Conservation (phyloP, 257 asterid genomes). For the Rhazya stricta region DNA sequence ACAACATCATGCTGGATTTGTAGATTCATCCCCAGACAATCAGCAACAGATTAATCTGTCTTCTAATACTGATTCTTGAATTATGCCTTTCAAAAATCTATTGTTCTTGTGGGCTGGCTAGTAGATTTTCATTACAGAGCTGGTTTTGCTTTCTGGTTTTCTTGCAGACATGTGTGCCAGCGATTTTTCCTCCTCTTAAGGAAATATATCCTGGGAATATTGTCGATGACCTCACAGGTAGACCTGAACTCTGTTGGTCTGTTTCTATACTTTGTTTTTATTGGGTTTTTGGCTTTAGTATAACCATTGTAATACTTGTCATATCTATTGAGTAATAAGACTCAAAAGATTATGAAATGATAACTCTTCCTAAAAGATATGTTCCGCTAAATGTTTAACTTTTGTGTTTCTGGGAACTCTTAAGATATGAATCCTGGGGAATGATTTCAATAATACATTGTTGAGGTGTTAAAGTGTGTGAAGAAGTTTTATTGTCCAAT, state of each 20-base stretch:
- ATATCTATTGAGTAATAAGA: not conserved
- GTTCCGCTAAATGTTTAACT: not conserved
- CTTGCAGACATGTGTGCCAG: constrained; percentile 82
- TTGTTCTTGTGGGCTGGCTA: not conserved
- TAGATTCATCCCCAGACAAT: not conserved
- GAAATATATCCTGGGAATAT: constrained; percentile 90
- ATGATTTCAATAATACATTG: not conserved
- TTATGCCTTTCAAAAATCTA: not conserved
- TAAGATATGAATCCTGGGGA: not conserved
- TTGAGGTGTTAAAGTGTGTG: not conserved
- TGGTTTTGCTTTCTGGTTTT: constrained; percentile 19
- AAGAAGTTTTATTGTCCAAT: not conserved
- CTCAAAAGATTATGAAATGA: not conserved
- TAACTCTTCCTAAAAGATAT: not conserved
- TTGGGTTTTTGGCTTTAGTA: not conserved
- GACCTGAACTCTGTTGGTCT: not conserved
- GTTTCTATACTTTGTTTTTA: not conserved
- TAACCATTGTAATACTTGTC: not conserved
- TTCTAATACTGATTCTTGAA: not conserved
- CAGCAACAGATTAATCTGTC: not conserved
- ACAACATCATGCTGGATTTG: not conserved
- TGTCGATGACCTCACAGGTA: constrained; percentile 77
- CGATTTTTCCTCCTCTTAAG: constrained; percentile 77
- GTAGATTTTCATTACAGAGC: constrained; percentile 6
- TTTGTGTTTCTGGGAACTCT: not conserved